Evolutionary conservation across 2,329 filamentous ascomycete genomes (phyloP), one percentile per base, ranked within the genome.

Genomic region (Coleophoma crateriformis): DNA sequence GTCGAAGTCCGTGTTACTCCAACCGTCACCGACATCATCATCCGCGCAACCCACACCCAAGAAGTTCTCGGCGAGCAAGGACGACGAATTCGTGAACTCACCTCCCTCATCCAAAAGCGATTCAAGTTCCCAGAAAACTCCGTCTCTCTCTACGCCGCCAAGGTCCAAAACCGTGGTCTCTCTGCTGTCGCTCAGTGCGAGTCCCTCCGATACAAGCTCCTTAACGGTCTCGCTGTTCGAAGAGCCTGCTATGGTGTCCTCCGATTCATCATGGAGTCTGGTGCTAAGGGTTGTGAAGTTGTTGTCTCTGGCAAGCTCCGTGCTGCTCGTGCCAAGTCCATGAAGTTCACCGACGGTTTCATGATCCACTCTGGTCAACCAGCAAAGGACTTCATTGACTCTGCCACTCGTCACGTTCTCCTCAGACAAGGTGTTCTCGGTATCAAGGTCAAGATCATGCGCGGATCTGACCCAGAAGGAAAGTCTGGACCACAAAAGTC

Each of bases 381-480:
- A 70, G 94, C 92, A 71, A 92, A 95, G 79, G 94, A 99, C 80
- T 99, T 99, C 82, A 99, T 99, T 75, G 94, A 99, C 83, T 83
- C 79, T 69, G 95, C 95, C 66, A 97, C 94, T 70, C 94, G 94
- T 68, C 94, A 99, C 89, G 94, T 99, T 68, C 90, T 99, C 64
- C 91, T 99, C 76, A 89, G 95, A 79, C 94, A 99, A 83, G 94
- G 94, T 88, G 94, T 99, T 63, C 82, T 99, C 63, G 94, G 94
- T 80, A 99, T 99, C 82, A 99, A 99, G 86, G 94, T 99, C 77
- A 99, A 99, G 91, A 99, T 99, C 81, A 99, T 99, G 94, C 91
- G 95, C 74, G 94, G 94, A 72, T 94, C 90, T 66, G 94, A 99
- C 81, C 94, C 94, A 73, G 90, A 97, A 79, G 94, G 94, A 85